Base-by-base conservation (phyloP, 2,329 filamentous ascomycete species). In the Claviceps fusiformis region DNA sequence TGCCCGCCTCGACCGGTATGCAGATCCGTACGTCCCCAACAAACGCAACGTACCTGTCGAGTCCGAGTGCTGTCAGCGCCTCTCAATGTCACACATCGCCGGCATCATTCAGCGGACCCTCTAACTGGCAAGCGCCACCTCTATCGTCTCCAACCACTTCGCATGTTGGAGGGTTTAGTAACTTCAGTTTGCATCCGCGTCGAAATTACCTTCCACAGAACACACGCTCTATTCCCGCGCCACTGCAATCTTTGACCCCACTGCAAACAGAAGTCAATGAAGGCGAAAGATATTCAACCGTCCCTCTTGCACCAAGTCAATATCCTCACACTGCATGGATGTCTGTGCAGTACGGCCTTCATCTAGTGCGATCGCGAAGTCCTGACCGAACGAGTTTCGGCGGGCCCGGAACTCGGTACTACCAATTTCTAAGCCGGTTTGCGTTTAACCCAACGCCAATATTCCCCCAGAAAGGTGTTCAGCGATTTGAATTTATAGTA, bases 361-460 rank as follows among this genome's bases (percentile, higher is more conserved):
- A 80, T 53, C 70, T 79, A 55, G 67, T 70, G n/a, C 63, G 69
- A 37, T 60, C 73, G 15, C 71, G 75, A 24, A 81, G 78, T 57
- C 79, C 78, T 3, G 68, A 64, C 44, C 71, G 76, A 51, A 61
- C 71, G n/a, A 65, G 70, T 6, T 39, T 51, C n/a, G 55, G 55
- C 6, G 56, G 58, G 1, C 48, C 55, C 9, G 52, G 54, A 7
- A 69, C 70, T 57, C 70, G 70, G 5, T 68, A 79, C 53, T 87
- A 85, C 62, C 81, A 85, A 58, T 78, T 75, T 51, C 68, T 86
- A 19, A 75, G 75, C 57, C 67, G 65, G 0, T 79, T 84, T 55
- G 69, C 73, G 1, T 62, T 79, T 7, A 59, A 61, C 1, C 85
- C 85, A 0, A 58, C 71, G 33, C 58, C 59, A 51, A 64, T 67